Evolutionary conservation across 1,284 basidiomycete species (phyloP).

Genomic region (Porodaedalea pini): DNA sequence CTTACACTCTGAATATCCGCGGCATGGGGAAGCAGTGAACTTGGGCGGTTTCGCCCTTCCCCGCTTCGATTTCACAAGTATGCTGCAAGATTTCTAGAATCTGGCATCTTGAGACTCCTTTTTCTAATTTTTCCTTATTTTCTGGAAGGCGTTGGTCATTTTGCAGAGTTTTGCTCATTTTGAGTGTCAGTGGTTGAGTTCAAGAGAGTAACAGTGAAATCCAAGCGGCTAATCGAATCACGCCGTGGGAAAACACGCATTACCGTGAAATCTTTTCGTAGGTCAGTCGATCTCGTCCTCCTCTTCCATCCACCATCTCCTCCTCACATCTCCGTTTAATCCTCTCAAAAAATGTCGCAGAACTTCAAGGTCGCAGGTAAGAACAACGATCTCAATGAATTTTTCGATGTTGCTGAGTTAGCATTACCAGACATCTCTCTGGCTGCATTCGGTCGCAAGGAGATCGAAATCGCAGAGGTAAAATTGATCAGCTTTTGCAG

Average conservation of each 20-base stretch:
- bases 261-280: conserved; percentile 36
- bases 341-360: conserved; percentile 45
- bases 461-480: conserved; percentile 96
- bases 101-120: conserved; percentile 38
- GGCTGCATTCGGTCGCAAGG: conserved; percentile 96
- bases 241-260: conserved; percentile 21
- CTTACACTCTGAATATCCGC: conserved; percentile 68
- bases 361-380: conserved; percentile 81
- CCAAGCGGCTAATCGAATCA: not conserved
- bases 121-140: not conserved
- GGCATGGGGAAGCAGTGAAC: conserved; percentile 66
- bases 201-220: not conserved
- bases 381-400: not conserved
- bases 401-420: conserved; percentile 14
- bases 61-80: conserved; percentile 46
- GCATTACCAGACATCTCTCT: conserved; percentile 80
- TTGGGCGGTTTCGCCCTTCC: conserved; percentile 24
- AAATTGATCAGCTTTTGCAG: conserved; percentile 11
- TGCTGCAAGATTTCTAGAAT: conserved; percentile 72
- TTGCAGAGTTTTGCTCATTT: conserved; percentile 6
- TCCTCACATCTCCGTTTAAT: conserved; percentile 29
- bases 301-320: conserved; percentile 29
- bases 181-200: not conserved
- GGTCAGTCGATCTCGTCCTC: conserved; percentile 32
- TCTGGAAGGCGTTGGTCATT: not conserved